Evolutionary conservation across 345 rosid species (phyloP).

Genomic region (Gossypium herbaceum): DNA sequence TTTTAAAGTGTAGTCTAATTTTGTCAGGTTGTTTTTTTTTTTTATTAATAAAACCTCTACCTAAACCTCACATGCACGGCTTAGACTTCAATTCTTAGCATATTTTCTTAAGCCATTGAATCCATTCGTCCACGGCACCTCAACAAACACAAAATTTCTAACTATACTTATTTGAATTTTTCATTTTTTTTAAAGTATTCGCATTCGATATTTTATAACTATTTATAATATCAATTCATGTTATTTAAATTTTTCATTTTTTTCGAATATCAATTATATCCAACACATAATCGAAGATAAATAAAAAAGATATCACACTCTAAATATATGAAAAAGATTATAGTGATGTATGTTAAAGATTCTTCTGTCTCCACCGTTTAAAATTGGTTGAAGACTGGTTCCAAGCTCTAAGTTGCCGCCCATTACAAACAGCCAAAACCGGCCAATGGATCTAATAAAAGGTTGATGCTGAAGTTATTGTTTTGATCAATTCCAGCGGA

Average conservation of each 20-base stretch:
- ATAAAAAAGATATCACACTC: too few relatives aligned
- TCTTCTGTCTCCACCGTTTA: neutral
- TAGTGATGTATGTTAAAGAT: neutral
- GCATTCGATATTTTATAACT: too few relatives aligned
- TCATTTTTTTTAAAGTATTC: too few relatives aligned
- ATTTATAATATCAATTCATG: too few relatives aligned
- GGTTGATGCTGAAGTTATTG: neutral
- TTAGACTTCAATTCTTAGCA: neutral
- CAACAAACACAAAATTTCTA: neutral
- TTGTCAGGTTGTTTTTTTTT: neutral
- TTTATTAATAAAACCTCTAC: neutral
- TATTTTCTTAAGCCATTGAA: neutral
- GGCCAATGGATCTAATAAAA: neutral
- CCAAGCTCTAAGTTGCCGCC: slow-evolving; percentile 5
- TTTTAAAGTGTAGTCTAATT: neutral
- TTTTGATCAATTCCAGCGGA: neutral
- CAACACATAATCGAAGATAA: too few relatives aligned
- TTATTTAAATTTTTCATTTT: too few relatives aligned
- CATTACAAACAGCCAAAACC: neutral
- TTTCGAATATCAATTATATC: too few relatives aligned
- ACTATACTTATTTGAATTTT: too few relatives aligned
- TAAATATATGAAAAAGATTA: too few relatives aligned
- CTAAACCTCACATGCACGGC: neutral
- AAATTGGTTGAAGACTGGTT: neutral
- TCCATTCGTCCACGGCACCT: neutral